Evolutionary conservation across 2,329 filamentous ascomycete species (phyloP).

Genomic region (Lojkania enalia): DNA sequence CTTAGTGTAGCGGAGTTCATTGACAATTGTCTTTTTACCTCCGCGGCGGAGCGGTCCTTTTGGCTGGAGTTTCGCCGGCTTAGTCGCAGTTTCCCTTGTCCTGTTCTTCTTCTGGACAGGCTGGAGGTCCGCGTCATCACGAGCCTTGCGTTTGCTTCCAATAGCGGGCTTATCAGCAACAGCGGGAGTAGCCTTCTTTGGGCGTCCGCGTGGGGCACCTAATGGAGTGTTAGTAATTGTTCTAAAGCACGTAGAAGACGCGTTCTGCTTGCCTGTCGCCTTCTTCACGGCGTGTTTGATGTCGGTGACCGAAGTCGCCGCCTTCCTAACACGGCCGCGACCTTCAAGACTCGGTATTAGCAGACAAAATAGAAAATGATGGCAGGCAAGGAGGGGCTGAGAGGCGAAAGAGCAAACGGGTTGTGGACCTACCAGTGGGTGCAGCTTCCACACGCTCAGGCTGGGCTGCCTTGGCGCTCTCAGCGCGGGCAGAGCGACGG

Average conservation of each 20-base stretch:
- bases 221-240: slow-evolving; percentile 14
- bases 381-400: too few relatives aligned
- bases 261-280: slow-evolving; percentile 17
- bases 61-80: slow-evolving; percentile 24
- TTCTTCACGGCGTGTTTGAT: slow-evolving; percentile 11
- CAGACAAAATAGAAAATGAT: too few relatives aligned
- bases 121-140: slow-evolving; percentile 18
- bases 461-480: slow-evolving; percentile 29
- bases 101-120: slow-evolving; percentile 5
- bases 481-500: slow-evolving; percentile 30
- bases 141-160: slow-evolving; percentile 39
- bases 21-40: slow-evolving; percentile 56
- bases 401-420: too few relatives aligned
- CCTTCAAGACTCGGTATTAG: too few relatives aligned
- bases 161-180: slow-evolving; percentile 10
- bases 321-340: background rate
- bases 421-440: too few relatives aligned
- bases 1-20: slow-evolving; percentile 62
- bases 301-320: background rate
- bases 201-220: slow-evolving; percentile 27
- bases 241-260: slow-evolving; percentile 3
- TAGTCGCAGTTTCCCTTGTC: slow-evolving; percentile 27
- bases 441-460: slow-evolving; percentile 23
- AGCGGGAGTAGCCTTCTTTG: slow-evolving; percentile 15
- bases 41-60: slow-evolving; percentile 37